Base-by-base conservation (phyloP, 164 flowering plant genomes). In the Vitis labrusca region DNA sequence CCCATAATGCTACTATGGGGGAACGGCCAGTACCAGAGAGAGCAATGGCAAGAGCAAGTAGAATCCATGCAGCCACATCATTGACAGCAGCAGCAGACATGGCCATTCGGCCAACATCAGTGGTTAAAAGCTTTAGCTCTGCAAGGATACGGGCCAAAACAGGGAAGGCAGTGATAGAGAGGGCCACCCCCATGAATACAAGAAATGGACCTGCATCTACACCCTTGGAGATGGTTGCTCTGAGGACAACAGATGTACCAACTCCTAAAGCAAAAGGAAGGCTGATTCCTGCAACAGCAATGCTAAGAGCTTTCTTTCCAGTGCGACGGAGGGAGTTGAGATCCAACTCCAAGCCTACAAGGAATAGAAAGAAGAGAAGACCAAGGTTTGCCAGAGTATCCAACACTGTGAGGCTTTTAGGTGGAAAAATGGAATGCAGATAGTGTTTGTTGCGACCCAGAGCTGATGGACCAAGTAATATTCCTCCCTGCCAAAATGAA, bases 51-150 rank as follows among this genome's bases (percentile, higher is more conserved):
- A 85, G 82, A 29, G 89, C 89, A 17, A 85, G 85, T 7, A 85
- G 73, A 48, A 88, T 78, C 92, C 92, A 88, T 0, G 92, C 90
- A 16, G 83, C 87, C 23, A 85, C 85, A 37, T 88, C 92, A 62
- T 88, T 86, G 50, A 88, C 85, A 0, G 90, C 92, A 0, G 90
- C 92, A 19, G 89, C 90, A 8, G 90, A 84, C 92, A 88, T 85
- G 17, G 90, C 89, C 79, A 84, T 83, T 19, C 79, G 77, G 17
- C 90, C 92, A 1, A 86, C 80, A 56, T 88, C 85, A 6, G 92
- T 86, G 2, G 90, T 88, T 37, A 88, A 70, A 17, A 88, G 90
- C 77, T 86, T 88, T 48, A 86, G 81, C 32, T 88, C 92, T 0
- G 92, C 90, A 57, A 88, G 66, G 9, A 88, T 88, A 64, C 89